A percentile compares a stretch with the other conserved stretches of the same genome.
Conservation (phyloP, 306 rosid species). For the Mimosa bimucronata region DNA sequence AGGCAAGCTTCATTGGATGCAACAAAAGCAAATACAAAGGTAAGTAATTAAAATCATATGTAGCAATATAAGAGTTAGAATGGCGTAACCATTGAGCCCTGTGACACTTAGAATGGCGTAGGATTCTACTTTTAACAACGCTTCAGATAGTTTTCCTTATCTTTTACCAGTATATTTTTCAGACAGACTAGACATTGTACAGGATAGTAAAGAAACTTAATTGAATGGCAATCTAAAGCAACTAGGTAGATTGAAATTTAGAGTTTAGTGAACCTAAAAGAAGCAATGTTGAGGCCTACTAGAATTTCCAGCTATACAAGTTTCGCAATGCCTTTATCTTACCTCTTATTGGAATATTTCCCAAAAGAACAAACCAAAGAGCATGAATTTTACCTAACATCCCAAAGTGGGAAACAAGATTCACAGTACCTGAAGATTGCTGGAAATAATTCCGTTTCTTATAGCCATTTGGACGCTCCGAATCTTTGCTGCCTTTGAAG, state of each 20-base stretch:
- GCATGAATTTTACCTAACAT: neutral
- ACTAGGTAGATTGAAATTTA: neutral
- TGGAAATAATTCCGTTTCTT: slow-evolving; percentile 42
- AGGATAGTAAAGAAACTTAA: neutral
- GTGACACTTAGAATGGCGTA: neutral
- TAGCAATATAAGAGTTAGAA: no score
- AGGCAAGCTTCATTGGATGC: neutral
- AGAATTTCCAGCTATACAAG: neutral
- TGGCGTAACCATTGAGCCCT: neutral
- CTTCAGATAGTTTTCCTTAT: neutral
- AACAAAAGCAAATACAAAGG: neutral
- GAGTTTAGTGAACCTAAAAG: neutral
- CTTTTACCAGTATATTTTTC: neutral
- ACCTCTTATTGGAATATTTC: neutral
- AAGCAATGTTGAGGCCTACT: neutral
- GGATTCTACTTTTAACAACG: neutral
- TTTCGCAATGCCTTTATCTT: neutral
- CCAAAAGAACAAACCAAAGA: neutral
- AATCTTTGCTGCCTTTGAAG: slow-evolving; percentile 35
- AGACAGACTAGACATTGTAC: neutral
- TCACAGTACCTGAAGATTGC: slow-evolving; percentile 42
- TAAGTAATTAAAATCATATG: neutral
- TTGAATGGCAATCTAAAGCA: neutral
- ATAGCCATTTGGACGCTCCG: slow-evolving; percentile 38
- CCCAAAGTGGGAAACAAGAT: neutral